Conservation (phyloP, 805 yeast species). For the Yarrowia sp. region DNA sequence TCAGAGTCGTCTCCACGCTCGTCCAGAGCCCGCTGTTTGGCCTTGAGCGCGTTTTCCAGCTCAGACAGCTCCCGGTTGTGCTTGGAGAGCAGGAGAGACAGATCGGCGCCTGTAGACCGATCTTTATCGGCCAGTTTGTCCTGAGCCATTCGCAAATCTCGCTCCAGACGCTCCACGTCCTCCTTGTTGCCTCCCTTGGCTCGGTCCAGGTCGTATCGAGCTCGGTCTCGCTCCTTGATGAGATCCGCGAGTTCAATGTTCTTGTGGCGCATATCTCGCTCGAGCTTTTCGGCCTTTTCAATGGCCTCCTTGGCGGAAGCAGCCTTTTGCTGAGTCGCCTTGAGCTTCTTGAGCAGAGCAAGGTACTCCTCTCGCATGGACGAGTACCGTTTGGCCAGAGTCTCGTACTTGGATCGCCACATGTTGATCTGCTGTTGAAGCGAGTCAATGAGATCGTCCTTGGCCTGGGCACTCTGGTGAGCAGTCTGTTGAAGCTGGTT, state of each 20-base stretch:
- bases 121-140: constrained; percentile 59
- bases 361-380: constrained; percentile 91
- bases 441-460: constrained; percentile 66
- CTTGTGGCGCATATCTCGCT: constrained; percentile 79
- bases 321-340: constrained; percentile 80
- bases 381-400: constrained; percentile 83
- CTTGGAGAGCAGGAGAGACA: constrained; percentile 56
- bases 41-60: constrained; percentile 43
- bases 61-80: constrained; percentile 63
- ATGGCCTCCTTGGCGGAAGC: constrained; percentile 88
- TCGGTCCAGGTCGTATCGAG: constrained; percentile 76
- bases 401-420: constrained; percentile 86
- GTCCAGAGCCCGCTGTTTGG: constrained; percentile 39
- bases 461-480: constrained; percentile 67
- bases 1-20: constrained; percentile 40
- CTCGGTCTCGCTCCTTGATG: constrained; percentile 85
- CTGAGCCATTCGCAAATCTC: constrained; percentile 61
- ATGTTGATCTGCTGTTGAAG: constrained; percentile 70
- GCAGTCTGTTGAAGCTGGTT: constrained; percentile 59
- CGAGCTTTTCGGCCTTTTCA: constrained; percentile 75
- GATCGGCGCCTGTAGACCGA: constrained; percentile 60
- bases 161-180: constrained; percentile 62
- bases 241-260: constrained; percentile 84
- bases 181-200: constrained; percentile 60
- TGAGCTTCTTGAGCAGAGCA: constrained; percentile 70